Evolutionary conservation across 441 rosid species (phyloP), one percentile per base, ranked within the genome.

Genomic region (Adansonia madagascariensis): DNA sequence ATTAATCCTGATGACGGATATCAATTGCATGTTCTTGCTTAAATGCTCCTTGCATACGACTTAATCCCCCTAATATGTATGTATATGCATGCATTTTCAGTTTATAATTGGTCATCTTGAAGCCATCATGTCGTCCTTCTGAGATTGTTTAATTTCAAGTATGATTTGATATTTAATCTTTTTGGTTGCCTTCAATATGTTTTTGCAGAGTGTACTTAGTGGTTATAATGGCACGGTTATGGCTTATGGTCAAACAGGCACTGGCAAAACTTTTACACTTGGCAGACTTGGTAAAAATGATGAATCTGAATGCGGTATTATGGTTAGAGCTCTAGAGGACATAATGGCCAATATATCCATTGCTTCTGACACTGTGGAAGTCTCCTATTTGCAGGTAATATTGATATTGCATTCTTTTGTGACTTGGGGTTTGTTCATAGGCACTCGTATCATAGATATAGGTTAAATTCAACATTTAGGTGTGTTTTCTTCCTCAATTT

Each of bases 191-290:
- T 44, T 78, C n/a, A 20, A 69, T 6, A 8, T 27, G 62, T 77
- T 56, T 86, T 81, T 82, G 89, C 86, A 95, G 98, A 87, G 98
- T 82, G 98, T 95, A 46, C 63, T 92, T 92, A 81, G 72, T 82
- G 98, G 98, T 62, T 95, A 95, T 79, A 95, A 95, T 82, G 98
- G 98, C 60, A 93, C 98, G 1, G 86, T 95, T 62, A 93, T 95
- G 98, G 98, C 98, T 75, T 95, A 93, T 10, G 98, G 98, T 80
- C 98, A 95, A 85, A 95, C 98, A 0, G 98, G 98, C 14, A 95
- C 94, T 0, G 98, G 98, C 31, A 95, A 95, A 82, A 95, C 98
- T 67, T 91, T 90, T 78, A 93, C 98, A 0, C 92, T 93, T 31
- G 98, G 98, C 6, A 88, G 84, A 79, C 79, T 95, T 71, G 94